Conservation (phyloP, 176 grass and related monocot genomes). For the Typha latifolia region DNA sequence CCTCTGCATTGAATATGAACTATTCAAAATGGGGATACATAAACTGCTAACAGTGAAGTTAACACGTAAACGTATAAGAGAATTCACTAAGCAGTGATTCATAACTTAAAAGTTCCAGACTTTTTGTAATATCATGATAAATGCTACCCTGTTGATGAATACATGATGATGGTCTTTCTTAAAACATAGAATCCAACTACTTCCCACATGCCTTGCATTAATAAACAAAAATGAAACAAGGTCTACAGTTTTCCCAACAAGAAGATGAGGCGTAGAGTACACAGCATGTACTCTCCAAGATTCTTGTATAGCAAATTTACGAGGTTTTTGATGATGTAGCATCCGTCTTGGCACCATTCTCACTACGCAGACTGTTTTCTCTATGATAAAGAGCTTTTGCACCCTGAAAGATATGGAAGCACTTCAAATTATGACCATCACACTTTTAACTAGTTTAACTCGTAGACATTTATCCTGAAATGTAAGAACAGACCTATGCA, state of each 20-base stretch:
- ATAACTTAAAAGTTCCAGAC: too few species aligned
- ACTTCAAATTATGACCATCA: not conserved
- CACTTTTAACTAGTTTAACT: not conserved
- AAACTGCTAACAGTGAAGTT: too few species aligned
- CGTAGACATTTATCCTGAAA: not conserved
- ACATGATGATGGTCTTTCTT: too few species aligned
- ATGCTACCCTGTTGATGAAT: too few species aligned
- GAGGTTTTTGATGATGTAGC: constrained; percentile 8
- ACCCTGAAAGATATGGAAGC: constrained; percentile 28
- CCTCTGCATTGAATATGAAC: too few species aligned
- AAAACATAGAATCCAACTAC: too few species aligned
- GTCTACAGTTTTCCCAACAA: not conserved
- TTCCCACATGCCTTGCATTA: too few species aligned
- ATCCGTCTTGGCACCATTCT: constrained; percentile 7
- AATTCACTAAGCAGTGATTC: too few species aligned
- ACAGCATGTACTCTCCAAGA: not conserved
- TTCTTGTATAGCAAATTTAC: not conserved
- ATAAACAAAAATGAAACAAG: not conserved
- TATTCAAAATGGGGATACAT: too few species aligned
- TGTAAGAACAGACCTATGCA: not conserved
- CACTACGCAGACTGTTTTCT: constrained; percentile 77
- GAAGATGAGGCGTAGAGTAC: constrained; percentile 8
- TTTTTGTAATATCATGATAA: too few species aligned
- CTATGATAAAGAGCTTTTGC: constrained; percentile 54
- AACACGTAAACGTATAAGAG: too few species aligned